Percentiles rank a stretch among this genome's conserved stretches.
phyloP scores from a whole-genome alignment of 2,329 filamentous ascomycete genomes.

The Ophiocordyceps camponoti-leonardi region DNA sequence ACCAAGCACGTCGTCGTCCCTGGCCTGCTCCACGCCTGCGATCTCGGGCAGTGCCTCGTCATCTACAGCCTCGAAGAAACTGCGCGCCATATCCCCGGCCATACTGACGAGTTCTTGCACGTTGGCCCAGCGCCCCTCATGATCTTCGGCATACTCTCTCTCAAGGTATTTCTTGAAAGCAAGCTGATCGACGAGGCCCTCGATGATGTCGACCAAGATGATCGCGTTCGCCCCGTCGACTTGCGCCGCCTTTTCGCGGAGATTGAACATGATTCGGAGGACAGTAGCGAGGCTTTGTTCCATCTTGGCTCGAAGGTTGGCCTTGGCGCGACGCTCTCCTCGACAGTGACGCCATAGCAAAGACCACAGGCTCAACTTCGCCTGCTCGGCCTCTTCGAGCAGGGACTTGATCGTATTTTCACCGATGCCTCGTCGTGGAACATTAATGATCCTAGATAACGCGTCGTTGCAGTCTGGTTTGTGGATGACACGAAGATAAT shows the following conservation, averaged over 20 bases:
- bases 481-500: conserved; percentile 74
- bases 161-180: conserved; percentile 59
- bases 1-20: conserved; percentile 47
- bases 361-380: conserved; percentile 56
- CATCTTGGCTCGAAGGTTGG: conserved; percentile 29
- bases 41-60: conserved; percentile 47
- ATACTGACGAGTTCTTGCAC: conserved; percentile 75
- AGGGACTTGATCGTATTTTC: conserved; percentile 60
- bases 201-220: conserved; percentile 29
- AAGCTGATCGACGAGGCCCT: conserved; percentile 44
- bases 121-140: conserved; percentile 71
- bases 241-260: conserved; percentile 13
- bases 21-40: conserved; percentile 51
- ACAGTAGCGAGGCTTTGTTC: conserved; percentile 35
- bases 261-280: conserved; percentile 21
- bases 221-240: conserved; percentile 11
- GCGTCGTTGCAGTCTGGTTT: conserved; percentile 81
- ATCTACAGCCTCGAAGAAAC: conserved; percentile 19
- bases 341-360: conserved; percentile 42
- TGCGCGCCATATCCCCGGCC: conserved; percentile 50
- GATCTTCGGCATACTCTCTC: conserved; percentile 52
- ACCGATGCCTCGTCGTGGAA: conserved; percentile 66
- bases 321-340: conserved; percentile 27
- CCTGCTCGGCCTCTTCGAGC: conserved; percentile 57
- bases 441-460: conserved; percentile 67